Evolutionary conservation across 768 basidiomycete genomes (phyloP).

Genomic region (Leccinum ochraceum): DNA sequence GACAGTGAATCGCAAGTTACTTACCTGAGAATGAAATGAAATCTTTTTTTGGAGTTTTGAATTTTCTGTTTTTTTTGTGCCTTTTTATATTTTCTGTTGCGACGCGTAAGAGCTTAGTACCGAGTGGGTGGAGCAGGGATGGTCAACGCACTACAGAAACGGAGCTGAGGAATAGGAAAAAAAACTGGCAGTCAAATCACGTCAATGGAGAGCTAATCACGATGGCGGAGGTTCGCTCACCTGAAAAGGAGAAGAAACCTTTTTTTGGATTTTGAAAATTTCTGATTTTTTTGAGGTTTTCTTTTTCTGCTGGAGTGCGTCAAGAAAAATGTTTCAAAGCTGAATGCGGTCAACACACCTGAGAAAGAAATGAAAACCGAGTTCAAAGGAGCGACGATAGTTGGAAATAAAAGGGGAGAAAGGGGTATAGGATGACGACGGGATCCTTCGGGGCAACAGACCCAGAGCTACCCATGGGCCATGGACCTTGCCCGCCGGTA

Average conservation of each 20-base stretch:
- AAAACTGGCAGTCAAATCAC: not conserved
- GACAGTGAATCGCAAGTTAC: too few species aligned
- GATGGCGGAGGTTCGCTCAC: not conserved
- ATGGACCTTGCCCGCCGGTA: not conserved
- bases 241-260: not conserved
- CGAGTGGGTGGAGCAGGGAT: too few species aligned
- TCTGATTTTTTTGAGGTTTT: conserved; percentile 7
- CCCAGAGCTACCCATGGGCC: not conserved
- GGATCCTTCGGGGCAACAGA: not conserved
- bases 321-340: not conserved
- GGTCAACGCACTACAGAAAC: not conserved
- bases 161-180: not conserved
- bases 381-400: not conserved
- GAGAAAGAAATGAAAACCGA: not conserved
- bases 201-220: not conserved
- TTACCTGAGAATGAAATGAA: too few species aligned
- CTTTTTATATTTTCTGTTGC: too few species aligned
- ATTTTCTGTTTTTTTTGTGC: too few species aligned
- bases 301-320: not conserved
- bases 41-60: too few species aligned
- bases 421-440: conserved; percentile 14
- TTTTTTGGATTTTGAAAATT: not conserved
- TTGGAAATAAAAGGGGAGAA: not conserved
- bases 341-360: not conserved
- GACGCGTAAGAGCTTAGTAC: too few species aligned